Base-by-base conservation (phyloP, 306 rosid genomes). In the Acacia confusa region DNA sequence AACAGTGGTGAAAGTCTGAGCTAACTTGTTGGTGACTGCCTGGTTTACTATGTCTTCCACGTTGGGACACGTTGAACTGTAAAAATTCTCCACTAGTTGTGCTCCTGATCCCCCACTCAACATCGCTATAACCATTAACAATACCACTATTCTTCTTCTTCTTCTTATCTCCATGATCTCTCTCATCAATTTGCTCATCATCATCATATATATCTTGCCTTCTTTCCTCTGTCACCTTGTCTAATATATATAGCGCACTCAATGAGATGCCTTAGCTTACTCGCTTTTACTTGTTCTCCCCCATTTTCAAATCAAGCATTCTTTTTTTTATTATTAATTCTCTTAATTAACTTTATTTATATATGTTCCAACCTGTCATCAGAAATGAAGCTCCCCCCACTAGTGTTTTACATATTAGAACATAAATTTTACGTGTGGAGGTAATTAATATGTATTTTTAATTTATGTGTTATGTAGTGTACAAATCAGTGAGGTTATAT, bases 41-140 rank as follows among this genome's bases (percentile, higher is more conserved):
- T 92, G 94, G 6, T 16, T 24, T n/a, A 95, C 99, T 0, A 90
- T 78, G 53, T 64, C 36, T 70, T 95, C 98, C 1, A 95, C 88
- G 72, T 87, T 92, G 45, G 96, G 93, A 82, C 99, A 95, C 13
- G 64, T 88, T 4, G 79, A 80, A 12, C 65, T 12, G 30, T 93
- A 95, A 83, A 93, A 93, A 74, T 88, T 90, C 64, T 89, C 89
- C 5, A 34, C 83, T 38, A 95, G 57, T 74, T 84, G 88, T 0
- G 89, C 90, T 72, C 86, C 87, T 57, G 57, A 50, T 50, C 81
- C 87, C 30, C 45, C 80, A 15, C 36, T 63, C 40, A 83, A 40
- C 14, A 74, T 65, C 16, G 13, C 77, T 57, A 86, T 55, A 57
- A 9, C 76, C 77, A 85, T 44, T 5, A 83, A 40, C 81, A 85